A percentile compares a stretch with the other conserved stretches of the same genome.
These are phyloP conservation scores for Guadua angustifolia DNA, from an alignment of 176 grass and related monocot genomes.

Conservation along the genomic window DNA sequence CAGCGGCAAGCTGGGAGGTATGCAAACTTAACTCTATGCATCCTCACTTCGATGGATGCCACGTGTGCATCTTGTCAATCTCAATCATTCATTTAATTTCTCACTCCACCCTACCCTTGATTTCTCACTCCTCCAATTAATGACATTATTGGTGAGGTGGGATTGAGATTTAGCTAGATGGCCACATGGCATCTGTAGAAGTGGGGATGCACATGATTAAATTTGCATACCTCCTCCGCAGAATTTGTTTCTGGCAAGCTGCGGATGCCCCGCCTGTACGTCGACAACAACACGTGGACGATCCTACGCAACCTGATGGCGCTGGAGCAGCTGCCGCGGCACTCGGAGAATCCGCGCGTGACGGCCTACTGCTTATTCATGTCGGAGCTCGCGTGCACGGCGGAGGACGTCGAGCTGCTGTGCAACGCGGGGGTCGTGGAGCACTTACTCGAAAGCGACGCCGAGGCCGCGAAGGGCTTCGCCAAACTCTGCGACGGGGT, in stretches of 20 bases:
- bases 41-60: no score
- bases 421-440: background rate
- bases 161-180: no score
- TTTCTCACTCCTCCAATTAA: no score
- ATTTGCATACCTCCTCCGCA: no score
- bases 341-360: background rate
- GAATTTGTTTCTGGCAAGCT: no score
- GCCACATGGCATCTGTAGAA: no score
- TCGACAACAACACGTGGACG: background rate
- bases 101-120: no score
- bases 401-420: constrained; percentile 1
- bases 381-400: constrained; percentile 16
- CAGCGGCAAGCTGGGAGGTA: background rate
- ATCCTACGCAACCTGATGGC: constrained; percentile 39
- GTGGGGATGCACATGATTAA: no score
- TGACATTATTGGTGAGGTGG: no score
- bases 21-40: no score
- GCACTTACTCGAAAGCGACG: background rate
- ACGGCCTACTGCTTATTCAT: constrained; percentile 42
- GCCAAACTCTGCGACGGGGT: background rate
- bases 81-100: no score
- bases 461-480: background rate
- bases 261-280: background rate
- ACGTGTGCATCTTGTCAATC: no score
- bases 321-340: background rate